Conservation (phyloP, 352 stramenopile genomes). For the Phytopythium aichiense region DNA sequence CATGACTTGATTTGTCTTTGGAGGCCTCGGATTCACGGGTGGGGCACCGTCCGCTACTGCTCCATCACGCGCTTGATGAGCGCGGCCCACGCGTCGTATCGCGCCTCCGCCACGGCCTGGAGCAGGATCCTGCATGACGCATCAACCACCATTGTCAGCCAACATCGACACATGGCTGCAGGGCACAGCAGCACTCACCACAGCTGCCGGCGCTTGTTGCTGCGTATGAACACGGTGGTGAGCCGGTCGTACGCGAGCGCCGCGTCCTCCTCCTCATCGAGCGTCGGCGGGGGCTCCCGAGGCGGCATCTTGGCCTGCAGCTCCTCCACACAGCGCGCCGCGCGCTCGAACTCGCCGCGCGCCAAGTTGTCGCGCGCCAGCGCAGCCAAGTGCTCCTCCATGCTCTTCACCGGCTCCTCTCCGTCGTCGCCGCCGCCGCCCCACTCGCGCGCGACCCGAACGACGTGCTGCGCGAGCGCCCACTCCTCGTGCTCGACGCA, state of each 20-base stretch:
- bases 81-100: constrained; percentile 39
- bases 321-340: constrained; percentile 58
- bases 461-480: constrained; percentile 66
- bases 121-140: constrained; percentile 30
- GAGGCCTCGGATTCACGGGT: no score
- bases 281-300: constrained; percentile 16
- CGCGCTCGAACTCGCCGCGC: constrained; percentile 57
- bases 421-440: constrained; percentile 18
- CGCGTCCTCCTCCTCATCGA: constrained; percentile 16
- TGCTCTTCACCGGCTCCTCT: constrained; percentile 18
- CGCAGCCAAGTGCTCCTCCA: constrained; percentile 60
- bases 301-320: constrained; percentile 57
- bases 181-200: constrained; percentile 13
- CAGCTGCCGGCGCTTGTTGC: constrained; percentile 38
- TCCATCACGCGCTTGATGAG: constrained; percentile 42
- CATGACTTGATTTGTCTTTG: no score
- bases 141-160: neutral
- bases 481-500: constrained; percentile 80
- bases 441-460: constrained; percentile 81
- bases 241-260: constrained; percentile 26
- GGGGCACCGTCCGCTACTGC: constrained; percentile 5
- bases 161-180: neutral
- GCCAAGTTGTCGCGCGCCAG: constrained; percentile 53
- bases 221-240: constrained; percentile 34
- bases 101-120: constrained; percentile 51